phyloP scores from a whole-genome alignment of 345 rosid species.

The Salix udensis region DNA sequence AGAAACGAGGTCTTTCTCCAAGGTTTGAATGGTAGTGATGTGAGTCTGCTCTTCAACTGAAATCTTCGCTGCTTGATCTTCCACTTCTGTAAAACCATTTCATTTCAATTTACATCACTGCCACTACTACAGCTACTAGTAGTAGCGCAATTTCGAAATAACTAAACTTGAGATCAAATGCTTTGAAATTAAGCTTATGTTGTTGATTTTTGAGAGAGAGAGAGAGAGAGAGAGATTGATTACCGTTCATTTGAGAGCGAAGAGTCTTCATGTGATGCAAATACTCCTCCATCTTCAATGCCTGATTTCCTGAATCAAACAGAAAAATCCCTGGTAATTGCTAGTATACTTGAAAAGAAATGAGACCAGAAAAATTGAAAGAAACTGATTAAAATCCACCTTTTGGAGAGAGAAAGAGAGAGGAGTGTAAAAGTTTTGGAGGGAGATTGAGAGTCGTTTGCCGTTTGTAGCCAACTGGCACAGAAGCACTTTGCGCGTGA shows the following conservation, averaged over 20 bases:
- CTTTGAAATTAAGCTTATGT: background rate
- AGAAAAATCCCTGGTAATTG: background rate
- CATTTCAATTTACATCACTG: background rate
- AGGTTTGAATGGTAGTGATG: conserved; percentile 45
- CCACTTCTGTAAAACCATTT: conserved; percentile 46
- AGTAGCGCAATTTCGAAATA: no score
- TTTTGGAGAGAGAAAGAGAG: no score
- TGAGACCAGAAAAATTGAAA: no score
- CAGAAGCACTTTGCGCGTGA: no score
- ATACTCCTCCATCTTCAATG: conserved; percentile 66
- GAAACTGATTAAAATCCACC: no score
- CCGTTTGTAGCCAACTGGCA: no score
- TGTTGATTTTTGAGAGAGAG: background rate
- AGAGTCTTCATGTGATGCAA: conserved; percentile 72
- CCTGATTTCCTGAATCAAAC: background rate
- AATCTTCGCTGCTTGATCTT: conserved; percentile 71
- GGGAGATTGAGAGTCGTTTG: no score
- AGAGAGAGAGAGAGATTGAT: background rate
- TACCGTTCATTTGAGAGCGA: conserved; percentile 78
- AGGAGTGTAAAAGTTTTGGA: no score
- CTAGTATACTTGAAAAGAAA: no score
- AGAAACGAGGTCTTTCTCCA: conserved; percentile 53
- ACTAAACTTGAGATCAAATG: background rate
- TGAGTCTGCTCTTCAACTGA: conserved; percentile 67
- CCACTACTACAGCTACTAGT: background rate